Base-by-base conservation (phyloP, 2,329 filamentous ascomycete species). In the Penicillium sp. region DNA sequence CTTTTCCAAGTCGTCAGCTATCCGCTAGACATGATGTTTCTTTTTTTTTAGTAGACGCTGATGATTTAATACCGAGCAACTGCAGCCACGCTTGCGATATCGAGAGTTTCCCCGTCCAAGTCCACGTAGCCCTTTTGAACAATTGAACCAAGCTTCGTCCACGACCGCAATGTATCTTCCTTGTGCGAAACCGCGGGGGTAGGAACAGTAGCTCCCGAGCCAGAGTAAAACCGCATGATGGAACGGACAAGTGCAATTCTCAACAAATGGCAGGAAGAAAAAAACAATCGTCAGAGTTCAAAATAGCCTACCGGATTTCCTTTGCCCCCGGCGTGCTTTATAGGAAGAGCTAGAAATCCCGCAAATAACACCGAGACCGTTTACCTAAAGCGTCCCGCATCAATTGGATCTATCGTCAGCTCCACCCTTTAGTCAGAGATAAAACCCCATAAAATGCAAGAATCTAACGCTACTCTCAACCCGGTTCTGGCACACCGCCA, bases 11-110 rank as follows among this genome's bases (percentile, higher is more conserved):
- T 6, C 3, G 21, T 45, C 26, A 49, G 41, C 18, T 18, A 9
- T 23, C 15, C 13, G 18, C 18, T 21, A 21, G 18, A 21, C 18
- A 21, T 21, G 18, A 21, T 21, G 18, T 21, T 21, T 42, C 6
- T n/a, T 10, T 3, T 26, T 8, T 6, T 8, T 42, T n/a, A 12
- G 23, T 6, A 24, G 38, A 24, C 4, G 5, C 9, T 21, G 36
- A 41, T 29, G 13, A 8, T 23, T 41, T 21, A 18, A 41, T 41
- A 49, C 47, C 41, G 41, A 43, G 47, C 47, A 28, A 49, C 26
- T 28, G 47, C 47, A 6, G 39, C 47, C 9, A 49, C 47, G 28
- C 38, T 42, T 16, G 47, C 47, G 21, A 49, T 26, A 28, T 49
- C 47, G 34, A 49, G 13, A 13, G 41, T 18, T 10, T 44, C 16